A percentile compares a stretch with the other conserved stretches of the same genome.
These are phyloP conservation scores for Phlyctochytrium bullatum DNA, from an alignment of 192 early-diverging fungal genomes.

Conservation along the genomic window DNA sequence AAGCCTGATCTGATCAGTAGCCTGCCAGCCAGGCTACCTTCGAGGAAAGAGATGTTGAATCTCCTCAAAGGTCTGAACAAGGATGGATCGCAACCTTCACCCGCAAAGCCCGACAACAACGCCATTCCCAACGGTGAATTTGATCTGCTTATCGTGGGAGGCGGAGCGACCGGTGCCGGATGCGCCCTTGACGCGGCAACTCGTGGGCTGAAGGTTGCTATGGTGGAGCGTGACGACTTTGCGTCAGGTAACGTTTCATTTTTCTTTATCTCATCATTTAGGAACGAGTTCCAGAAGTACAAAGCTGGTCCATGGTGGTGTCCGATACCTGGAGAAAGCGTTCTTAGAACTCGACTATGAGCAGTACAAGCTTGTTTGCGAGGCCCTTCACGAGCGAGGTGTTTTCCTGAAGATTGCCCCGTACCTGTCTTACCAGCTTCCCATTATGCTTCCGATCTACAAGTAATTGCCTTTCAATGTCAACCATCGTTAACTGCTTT, in stretches of 20 bases:
- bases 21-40: too few relatives aligned
- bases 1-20: too few relatives aligned
- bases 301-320: conserved; percentile 96
- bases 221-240: conserved; percentile 97
- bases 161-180: conserved; percentile 92
- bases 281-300: conserved; percentile 91
- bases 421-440: conserved; percentile 86
- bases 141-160: conserved; percentile 90
- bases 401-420: conserved; percentile 96
- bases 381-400: conserved; percentile 93
- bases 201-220: conserved; percentile 84
- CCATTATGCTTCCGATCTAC: conserved; percentile 94
- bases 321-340: conserved; percentile 95
- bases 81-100: conserved; percentile 2
- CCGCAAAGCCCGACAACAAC: too few relatives aligned
- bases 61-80: conserved; percentile 7
- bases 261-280: conserved; percentile 15
- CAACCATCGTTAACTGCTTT: not conserved
- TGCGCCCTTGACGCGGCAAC: conserved; percentile 91
- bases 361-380: conserved; percentile 93
- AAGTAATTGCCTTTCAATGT: conserved; percentile 49
- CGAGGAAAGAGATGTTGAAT: conserved; percentile 18
- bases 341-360: conserved; percentile 91
- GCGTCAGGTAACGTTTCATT: conserved; percentile 57
- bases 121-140: conserved; percentile 40